These are phyloP conservation scores for Pulveroboletus frians DNA, from an alignment of 768 basidiomycete genomes.

Conservation along the genomic window DNA sequence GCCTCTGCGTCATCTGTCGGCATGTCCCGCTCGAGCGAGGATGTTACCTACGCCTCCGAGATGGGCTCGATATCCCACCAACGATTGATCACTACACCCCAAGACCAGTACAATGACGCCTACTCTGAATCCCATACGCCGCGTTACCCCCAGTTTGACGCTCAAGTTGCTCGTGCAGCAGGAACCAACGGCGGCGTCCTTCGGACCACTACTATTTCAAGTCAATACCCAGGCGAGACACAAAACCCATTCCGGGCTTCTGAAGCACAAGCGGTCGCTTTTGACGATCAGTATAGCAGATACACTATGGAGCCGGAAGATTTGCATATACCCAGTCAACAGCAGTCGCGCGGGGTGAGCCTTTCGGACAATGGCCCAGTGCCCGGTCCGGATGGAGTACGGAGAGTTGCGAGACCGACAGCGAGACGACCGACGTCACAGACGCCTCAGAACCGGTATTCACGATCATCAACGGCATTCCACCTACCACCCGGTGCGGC, in stretches of 20 bases:
- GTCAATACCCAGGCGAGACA: constrained; percentile 42
- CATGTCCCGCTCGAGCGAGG: constrained; percentile 42
- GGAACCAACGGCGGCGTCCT: constrained; percentile 36
- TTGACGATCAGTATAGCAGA: constrained; percentile 34
- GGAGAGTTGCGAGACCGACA: constrained; percentile 65
- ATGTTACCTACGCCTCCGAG: constrained; percentile 32
- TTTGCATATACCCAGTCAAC: constrained; percentile 12
- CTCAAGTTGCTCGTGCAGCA: constrained; percentile 37
- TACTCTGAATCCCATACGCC: constrained; percentile 16
- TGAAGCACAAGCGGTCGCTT: constrained; percentile 37
- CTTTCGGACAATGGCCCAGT: constrained; percentile 83
- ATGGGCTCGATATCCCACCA: constrained; percentile 39
- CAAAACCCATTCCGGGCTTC: constrained; percentile 56
- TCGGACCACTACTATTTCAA: constrained; percentile 35
- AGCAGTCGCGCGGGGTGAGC: constrained; percentile 58
- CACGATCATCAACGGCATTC: constrained; percentile 49
- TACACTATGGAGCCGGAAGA: constrained; percentile 37
- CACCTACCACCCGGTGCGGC: constrained; percentile 74
- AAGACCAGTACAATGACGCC: constrained; percentile 30
- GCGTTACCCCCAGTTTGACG: constrained; percentile 34
- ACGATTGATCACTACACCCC: constrained; percentile 36
- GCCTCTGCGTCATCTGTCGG: constrained; percentile 39
- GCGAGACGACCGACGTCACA: constrained; percentile 57
- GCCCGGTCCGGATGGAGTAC: constrained; percentile 69
- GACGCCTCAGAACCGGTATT: constrained; percentile 64